Conservation (phyloP, 306 rosid genomes). For the Fagus sylvatica region DNA sequence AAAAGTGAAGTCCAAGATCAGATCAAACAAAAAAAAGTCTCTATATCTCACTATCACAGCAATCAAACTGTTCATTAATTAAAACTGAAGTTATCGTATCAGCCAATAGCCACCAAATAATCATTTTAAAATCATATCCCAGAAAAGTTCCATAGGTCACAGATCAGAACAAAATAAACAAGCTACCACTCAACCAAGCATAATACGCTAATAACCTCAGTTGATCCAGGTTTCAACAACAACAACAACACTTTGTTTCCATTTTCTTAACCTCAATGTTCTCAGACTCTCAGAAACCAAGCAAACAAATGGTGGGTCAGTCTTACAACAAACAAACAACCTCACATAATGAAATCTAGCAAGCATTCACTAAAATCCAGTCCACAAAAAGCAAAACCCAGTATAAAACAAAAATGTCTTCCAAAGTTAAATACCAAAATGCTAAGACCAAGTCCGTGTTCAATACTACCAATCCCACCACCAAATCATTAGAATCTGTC, state of each 20-base stretch:
- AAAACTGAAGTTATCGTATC: not conserved
- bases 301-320: not conserved
- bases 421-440: conserved; percentile 24
- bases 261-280: not conserved
- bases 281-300: not conserved
- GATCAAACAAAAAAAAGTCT: not conserved
- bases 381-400: not conserved
- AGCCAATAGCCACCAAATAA: not conserved
- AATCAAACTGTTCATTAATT: not conserved
- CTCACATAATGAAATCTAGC: not conserved
- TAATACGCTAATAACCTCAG: not conserved
- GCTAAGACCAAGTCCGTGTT: not conserved
- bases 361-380: not conserved
- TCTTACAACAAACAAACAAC: not conserved
- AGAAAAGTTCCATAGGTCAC: not conserved
- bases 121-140: not conserved
- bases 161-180: not conserved
- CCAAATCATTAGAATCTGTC: conserved; percentile 31
- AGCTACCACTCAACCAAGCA: not conserved
- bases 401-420: not conserved
- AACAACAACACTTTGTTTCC: not conserved
- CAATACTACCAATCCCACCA: not conserved
- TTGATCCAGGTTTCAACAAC: not conserved
- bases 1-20: not conserved
- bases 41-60: not conserved